Conservation (phyloP, 2,329 filamentous ascomycete genomes). For the Didymella arachidicola region DNA sequence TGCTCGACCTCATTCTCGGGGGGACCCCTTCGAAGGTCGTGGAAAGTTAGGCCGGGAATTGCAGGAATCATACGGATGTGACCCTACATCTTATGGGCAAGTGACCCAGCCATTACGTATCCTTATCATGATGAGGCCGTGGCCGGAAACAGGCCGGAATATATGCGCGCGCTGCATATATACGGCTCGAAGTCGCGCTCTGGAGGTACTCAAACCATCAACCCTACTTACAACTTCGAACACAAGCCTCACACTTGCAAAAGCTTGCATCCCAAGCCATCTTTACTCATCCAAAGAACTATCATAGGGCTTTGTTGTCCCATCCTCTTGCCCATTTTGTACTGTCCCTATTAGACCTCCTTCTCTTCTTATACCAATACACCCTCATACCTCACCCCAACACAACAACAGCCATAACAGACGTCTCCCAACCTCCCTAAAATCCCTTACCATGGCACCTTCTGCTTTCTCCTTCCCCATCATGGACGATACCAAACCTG, state of each 20-base stretch:
- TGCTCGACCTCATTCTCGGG: neutral
- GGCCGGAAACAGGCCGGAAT: conserved; percentile 36
- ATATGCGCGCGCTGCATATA: conserved; percentile 44
- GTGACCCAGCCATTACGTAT: conserved; percentile 50
- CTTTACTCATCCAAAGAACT: neutral
- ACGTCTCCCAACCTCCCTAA: neutral
- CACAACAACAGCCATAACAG: neutral
- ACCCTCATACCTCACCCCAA: neutral
- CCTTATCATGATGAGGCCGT: conserved; percentile 33
- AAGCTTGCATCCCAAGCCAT: neutral
- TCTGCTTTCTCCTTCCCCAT: conserved; percentile 63
- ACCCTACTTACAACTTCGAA: conserved; percentile 11
- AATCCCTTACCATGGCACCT: conserved; percentile 51
- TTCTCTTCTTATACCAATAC: neutral
- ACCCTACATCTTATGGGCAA: conserved; percentile 25
- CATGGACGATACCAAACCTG: conserved; percentile 67
- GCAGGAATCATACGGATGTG: conserved; percentile 22
- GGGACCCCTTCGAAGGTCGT: neutral
- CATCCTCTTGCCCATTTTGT: neutral
- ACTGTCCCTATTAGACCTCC: neutral
- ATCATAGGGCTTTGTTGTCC: neutral
- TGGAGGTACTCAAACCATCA: conserved; percentile 6
- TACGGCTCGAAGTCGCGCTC: conserved; percentile 33
- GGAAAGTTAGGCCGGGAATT: conserved; percentile 25
- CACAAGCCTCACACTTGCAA: conserved; percentile 7